phyloP scores from a whole-genome alignment of 1,284 basidiomycete genomes.

The Cystobasidium slooffiae region DNA sequence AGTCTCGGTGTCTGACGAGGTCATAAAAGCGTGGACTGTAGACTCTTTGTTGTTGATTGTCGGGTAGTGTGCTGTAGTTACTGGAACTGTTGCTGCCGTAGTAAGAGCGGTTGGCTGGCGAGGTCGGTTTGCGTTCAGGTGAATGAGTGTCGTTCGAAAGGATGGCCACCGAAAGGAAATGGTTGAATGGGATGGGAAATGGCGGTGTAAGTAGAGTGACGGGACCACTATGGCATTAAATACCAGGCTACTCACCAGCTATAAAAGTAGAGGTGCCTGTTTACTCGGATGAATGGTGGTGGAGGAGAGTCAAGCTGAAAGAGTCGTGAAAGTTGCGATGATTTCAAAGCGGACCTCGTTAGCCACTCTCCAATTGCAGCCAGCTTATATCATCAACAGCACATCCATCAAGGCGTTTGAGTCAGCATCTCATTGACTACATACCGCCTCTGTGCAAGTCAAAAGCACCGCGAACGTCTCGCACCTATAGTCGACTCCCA shows the following conservation, averaged over 20 bases:
- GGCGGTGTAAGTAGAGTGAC: too few species aligned
- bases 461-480: not conserved
- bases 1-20: constrained; percentile 37
- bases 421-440: too few species aligned
- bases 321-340: constrained; percentile 1
- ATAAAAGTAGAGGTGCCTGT: not conserved
- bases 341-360: constrained; percentile 12
- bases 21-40: constrained; percentile 43
- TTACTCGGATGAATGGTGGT: not conserved
- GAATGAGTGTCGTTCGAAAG: too few species aligned
- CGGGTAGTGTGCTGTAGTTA: not conserved
- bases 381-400: not conserved
- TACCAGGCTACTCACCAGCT: not conserved
- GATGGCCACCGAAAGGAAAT: too few species aligned
- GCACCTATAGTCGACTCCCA: not conserved
- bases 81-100: constrained; percentile 2
- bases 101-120: constrained; percentile 8
- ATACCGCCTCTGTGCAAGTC: not conserved
- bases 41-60: constrained; percentile 12
- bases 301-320: constrained; percentile 4
- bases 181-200: too few species aligned
- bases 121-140: not conserved
- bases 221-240: not conserved
- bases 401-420: too few species aligned
- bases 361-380: constrained; percentile 1